Conservation (phyloP, 257 asterid genomes). For the Leonotis leonurus region DNA sequence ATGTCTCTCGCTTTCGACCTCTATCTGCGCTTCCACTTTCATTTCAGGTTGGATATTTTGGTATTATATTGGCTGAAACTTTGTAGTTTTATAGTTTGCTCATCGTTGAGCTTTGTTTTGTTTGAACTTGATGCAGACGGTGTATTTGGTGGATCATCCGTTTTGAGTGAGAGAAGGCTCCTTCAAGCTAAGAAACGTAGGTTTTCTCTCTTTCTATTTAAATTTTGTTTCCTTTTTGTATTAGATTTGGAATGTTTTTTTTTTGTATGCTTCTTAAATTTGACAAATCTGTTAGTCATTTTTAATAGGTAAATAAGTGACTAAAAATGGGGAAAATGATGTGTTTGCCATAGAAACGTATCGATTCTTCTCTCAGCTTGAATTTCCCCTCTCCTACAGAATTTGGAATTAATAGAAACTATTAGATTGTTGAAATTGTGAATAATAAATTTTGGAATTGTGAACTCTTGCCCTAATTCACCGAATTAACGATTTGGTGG, state of each 20-base stretch:
- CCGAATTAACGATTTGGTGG: not conserved
- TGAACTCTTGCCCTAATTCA: not conserved
- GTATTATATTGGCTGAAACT: not conserved
- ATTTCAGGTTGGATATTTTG: slow-evolving; percentile 42
- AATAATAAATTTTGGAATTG: not conserved
- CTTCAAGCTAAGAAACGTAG: slow-evolving; percentile 66
- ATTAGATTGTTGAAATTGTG: not conserved
- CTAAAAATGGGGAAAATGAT: not conserved
- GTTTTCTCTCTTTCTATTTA: not conserved
- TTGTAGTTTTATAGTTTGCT: not conserved
- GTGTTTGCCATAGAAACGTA: not conserved
- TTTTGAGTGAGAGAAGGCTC: slow-evolving; percentile 51
- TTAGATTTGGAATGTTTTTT: not conserved
- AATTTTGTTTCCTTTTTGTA: not conserved
- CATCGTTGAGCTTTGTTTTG: not conserved
- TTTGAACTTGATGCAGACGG: slow-evolving; percentile 37
- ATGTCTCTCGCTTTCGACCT: slow-evolving; percentile 28
- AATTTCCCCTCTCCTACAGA: not conserved
- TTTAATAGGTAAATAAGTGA: not conserved
- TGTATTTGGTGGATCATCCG: slow-evolving; percentile 39
- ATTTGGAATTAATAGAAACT: not conserved
- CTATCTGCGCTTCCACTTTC: slow-evolving; percentile 39
- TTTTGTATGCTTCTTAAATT: not conserved
- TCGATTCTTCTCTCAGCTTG: not conserved
- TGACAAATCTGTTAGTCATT: not conserved